These are phyloP conservation scores for Phaffia australis DNA, from an alignment of 768 basidiomycete genomes.

Conservation along the genomic window DNA sequence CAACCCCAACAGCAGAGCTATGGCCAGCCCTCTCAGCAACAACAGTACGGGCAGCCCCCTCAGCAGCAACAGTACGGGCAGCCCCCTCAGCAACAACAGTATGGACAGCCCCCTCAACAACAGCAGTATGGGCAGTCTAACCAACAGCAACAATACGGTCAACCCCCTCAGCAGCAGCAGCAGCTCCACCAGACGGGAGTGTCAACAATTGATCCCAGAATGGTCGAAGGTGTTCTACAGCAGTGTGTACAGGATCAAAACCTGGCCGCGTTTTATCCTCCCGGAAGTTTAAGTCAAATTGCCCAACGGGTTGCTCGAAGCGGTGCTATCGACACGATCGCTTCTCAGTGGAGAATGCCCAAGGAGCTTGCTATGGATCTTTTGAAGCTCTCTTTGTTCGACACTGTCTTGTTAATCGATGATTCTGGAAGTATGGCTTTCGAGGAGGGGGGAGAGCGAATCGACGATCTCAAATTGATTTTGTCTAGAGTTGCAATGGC, in stretches of 20 bases:
- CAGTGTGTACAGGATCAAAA: slow-evolving; percentile 35
- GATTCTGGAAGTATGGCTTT: slow-evolving; percentile 35
- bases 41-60: slow-evolving; percentile 14
- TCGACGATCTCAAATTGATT: slow-evolving; percentile 40
- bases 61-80: slow-evolving; percentile 17
- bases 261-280: slow-evolving; percentile 41
- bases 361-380: slow-evolving; percentile 41
- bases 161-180: slow-evolving; percentile 19
- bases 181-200: slow-evolving; percentile 1
- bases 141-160: slow-evolving; percentile 1
- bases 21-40: slow-evolving; percentile 10
- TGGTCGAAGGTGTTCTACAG: slow-evolving; percentile 14
- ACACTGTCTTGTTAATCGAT: slow-evolving; percentile 29
- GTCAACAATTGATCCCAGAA: slow-evolving; percentile 2
- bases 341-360: slow-evolving; percentile 36
- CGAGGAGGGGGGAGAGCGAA: slow-evolving; percentile 39
- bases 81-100: slow-evolving; percentile 14
- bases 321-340: slow-evolving; percentile 37
- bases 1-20: slow-evolving; percentile 12
- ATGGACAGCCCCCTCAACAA: slow-evolving; percentile 17
- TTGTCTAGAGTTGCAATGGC: slow-evolving; percentile 39
- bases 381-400: slow-evolving; percentile 40
- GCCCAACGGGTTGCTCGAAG: slow-evolving; percentile 38
- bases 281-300: slow-evolving; percentile 38
- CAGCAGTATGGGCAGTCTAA: slow-evolving; percentile 9